phyloP scores from a whole-genome alignment of 2,329 filamentous ascomycete species.

The Fusarium gaditjirri region DNA sequence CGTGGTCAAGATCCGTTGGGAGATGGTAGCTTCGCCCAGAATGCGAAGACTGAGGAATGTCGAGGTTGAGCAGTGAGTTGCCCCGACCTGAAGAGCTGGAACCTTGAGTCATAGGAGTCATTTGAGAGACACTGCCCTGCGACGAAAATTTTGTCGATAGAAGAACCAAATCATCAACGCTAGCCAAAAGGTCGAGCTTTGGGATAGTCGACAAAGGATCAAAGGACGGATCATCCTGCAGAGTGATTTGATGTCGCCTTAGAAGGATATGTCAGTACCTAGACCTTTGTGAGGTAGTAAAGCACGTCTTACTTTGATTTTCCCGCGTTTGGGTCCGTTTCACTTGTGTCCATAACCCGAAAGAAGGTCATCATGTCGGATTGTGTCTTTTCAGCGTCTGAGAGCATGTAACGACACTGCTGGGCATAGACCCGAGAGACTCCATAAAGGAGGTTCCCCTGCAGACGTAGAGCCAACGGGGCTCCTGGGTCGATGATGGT shows the following conservation, averaged over 20 bases:
- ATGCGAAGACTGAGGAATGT: conserved; percentile 50
- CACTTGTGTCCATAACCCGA: conserved; percentile 62
- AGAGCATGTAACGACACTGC: conserved; percentile 87
- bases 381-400: conserved; percentile 80
- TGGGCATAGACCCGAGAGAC: conserved; percentile 86
- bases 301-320: conserved; percentile 71
- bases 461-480: conserved; percentile 88
- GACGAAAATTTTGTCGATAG: conserved; percentile 52
- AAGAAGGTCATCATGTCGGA: conserved; percentile 77
- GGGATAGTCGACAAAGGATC: conserved; percentile 49
- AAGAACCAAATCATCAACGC: conserved; percentile 47
- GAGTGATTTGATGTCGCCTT: conserved; percentile 79
- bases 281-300: conserved; percentile 41
- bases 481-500: conserved; percentile 86
- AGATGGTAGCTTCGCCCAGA: conserved; percentile 48
- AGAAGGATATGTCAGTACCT: conserved; percentile 1
- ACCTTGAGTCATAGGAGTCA: conserved; percentile 55
- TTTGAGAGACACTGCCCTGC: conserved; percentile 55
- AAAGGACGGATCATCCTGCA: conserved; percentile 87
- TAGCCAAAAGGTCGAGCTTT: conserved; percentile 51
- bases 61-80: conserved; percentile 45
- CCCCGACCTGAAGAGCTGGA: conserved; percentile 46
- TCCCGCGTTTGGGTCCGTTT: conserved; percentile 75
- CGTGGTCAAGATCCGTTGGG: conserved; percentile 49
- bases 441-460: conserved; percentile 88